Base-by-base conservation (phyloP, 2,329 filamentous ascomycete species). In the Biscogniauxia sp. region DNA sequence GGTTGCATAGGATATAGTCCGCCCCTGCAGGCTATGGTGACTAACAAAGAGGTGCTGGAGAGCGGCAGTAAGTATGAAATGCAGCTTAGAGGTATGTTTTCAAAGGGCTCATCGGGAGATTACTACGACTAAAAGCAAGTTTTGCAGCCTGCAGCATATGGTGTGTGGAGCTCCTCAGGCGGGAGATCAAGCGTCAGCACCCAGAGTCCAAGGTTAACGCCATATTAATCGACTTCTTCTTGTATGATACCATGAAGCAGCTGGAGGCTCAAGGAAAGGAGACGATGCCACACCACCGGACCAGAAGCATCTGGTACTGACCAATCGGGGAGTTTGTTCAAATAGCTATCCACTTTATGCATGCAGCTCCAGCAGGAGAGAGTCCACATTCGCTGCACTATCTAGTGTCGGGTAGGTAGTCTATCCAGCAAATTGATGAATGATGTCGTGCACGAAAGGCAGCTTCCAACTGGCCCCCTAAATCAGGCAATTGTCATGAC, bases 231-330 rank as follows among this genome's bases (percentile, higher is more conserved):
- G 95, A 99, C 76, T 99, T 98, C 77, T 97, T 97, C 75, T 79
- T 99, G 58, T 99, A 99, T 73, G 95, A 99, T 77, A 87, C 90
- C 19, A 93, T 95, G 78, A 99, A 98, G 75, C 89, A 92, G 71
- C 75, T 90, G 72, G 94, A 98, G 75, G 80, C 78, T 0, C 74
- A 80, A 66, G 80, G 87, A 56, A 75, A 81, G 58, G 84, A 88
- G 71, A 80, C 78, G 50, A 84, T 92, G 62, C 91, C 92, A 5
- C 93, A 97, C 76, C 93, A 97, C 77, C 84, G 93, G 65, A 97
- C 93, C 51, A 85, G 93, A 73, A 96, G 92, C 72, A 97, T 97
- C 63, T 97, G 93, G 93, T 97, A 97, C 75, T 97, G 77, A 75
- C 51, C 28, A 45, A 57, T 41, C 57, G 54, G 55, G 53, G 56